phyloP scores from a whole-genome alignment of 257 asterid genomes.

The Craterostigma plantagineum region DNA sequence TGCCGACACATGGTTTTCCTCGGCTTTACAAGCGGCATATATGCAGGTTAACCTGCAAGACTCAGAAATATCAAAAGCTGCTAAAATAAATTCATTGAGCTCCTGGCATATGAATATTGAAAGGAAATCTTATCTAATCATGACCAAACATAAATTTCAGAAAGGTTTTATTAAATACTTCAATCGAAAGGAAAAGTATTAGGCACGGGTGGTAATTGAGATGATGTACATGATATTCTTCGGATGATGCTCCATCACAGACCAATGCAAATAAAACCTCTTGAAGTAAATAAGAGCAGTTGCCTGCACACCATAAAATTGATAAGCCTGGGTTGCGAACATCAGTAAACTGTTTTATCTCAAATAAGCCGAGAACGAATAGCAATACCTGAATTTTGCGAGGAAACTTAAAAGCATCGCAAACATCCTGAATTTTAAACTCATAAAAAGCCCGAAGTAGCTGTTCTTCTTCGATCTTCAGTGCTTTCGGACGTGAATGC shows the following conservation, averaged over 20 bases:
- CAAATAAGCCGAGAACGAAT: constrained; percentile 2
- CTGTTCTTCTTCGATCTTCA: constrained; percentile 80
- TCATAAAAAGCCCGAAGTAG: constrained; percentile 79
- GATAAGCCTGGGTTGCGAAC: constrained; percentile 8
- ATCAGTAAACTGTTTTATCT: constrained; percentile 1
- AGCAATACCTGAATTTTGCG: constrained; percentile 76
- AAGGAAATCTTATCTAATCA: no score
- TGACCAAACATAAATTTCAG: not conserved
- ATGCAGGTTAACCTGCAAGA: constrained; percentile 83
- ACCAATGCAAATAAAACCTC: constrained; percentile 93
- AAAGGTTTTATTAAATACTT: not conserved
- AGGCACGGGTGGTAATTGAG: constrained; percentile 7
- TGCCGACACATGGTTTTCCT: constrained; percentile 96
- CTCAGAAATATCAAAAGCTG: not conserved
- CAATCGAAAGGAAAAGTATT: not conserved
- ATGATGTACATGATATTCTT: constrained; percentile 67
- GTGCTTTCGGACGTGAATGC: constrained; percentile 70
- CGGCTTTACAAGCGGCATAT: constrained; percentile 93
- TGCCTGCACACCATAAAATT: constrained; percentile 41
- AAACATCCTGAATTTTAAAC: constrained; percentile 89
- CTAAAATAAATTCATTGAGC: no score
- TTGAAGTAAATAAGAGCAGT: constrained; percentile 90
- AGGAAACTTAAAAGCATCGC: constrained; percentile 95
- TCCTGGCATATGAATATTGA: no score
- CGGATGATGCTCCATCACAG: constrained; percentile 98